Evolutionary conservation across 1,284 basidiomycete genomes (phyloP).

Genomic region (Ceratobasidium sp.): DNA sequence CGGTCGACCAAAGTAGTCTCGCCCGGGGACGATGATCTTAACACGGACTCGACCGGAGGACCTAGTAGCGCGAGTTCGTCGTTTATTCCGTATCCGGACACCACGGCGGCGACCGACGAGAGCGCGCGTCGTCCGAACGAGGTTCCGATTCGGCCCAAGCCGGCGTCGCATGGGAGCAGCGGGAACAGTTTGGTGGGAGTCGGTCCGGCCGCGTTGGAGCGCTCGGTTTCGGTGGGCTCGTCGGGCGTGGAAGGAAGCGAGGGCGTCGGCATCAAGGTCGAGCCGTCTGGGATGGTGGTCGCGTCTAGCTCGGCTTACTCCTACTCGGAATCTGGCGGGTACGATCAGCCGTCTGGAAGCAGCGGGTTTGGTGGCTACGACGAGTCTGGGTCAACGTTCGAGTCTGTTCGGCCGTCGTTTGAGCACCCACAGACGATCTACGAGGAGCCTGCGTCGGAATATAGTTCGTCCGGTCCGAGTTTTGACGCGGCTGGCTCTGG

Average conservation of each 20-base stretch:
- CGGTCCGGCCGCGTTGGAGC: not conserved
- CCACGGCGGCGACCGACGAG: not conserved
- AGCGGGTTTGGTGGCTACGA: not conserved
- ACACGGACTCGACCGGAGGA: not conserved
- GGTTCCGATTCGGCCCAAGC: slow-evolving; percentile 27
- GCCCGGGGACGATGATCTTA: slow-evolving; percentile 13
- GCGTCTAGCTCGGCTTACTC: not conserved
- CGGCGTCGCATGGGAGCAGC: not conserved
- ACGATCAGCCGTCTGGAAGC: not conserved
- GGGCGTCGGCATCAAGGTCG: not conserved
- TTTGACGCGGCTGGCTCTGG: not conserved
- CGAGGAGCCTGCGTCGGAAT: slow-evolving; percentile 7
- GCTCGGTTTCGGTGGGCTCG: not conserved
- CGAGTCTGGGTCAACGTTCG: not conserved
- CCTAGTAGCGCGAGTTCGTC: slow-evolving; percentile 9
- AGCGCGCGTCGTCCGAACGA: not conserved
- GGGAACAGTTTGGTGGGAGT: not conserved
- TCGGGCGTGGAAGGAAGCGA: not conserved
- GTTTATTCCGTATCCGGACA: slow-evolving; percentile 28
- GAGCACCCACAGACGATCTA: slow-evolving; percentile 6
- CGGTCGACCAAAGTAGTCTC: slow-evolving; percentile 6
- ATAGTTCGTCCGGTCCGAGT: not conserved
- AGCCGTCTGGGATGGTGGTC: not conserved
- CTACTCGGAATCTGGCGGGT: not conserved
- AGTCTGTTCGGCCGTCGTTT: not conserved